Evolutionary conservation across 2,329 filamentous ascomycete genomes (phyloP).

Genomic region (Fusarium fujikuroi): DNA sequence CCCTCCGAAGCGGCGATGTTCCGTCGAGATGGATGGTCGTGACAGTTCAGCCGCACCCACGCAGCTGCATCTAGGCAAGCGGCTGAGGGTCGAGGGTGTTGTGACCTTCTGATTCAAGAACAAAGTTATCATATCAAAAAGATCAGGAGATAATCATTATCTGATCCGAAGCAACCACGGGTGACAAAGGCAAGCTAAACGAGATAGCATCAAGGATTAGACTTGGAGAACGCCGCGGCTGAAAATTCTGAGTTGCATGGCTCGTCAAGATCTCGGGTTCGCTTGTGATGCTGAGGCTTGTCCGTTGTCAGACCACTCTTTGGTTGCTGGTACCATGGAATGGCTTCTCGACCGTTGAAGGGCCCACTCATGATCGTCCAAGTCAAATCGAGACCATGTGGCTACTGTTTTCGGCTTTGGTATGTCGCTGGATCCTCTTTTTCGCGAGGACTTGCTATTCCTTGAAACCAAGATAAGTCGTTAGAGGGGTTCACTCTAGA

Average conservation of each 20-base stretch:
- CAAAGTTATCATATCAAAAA: slow-evolving; percentile 38
- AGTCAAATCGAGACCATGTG: slow-evolving; percentile 14
- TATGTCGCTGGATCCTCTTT: slow-evolving; percentile 36
- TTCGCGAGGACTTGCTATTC: neutral
- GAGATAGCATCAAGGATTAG: neutral
- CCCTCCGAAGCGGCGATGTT: neutral
- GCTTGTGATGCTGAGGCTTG: neutral
- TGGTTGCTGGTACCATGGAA: slow-evolving; percentile 9
- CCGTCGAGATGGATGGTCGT: slow-evolving; percentile 1
- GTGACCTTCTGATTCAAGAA: slow-evolving; percentile 11
- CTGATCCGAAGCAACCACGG: slow-evolving; percentile 17
- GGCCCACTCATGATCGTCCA: slow-evolving; percentile 20
- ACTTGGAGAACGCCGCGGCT: slow-evolving; percentile 3
- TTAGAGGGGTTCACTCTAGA: neutral
- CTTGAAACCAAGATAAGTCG: neutral
- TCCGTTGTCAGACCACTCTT: slow-evolving; percentile 17
- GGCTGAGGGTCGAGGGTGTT: neutral
- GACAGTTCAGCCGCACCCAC: slow-evolving; percentile 17
- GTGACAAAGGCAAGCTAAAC: neutral
- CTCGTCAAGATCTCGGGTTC: neutral
- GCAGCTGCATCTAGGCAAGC: neutral
- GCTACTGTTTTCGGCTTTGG: slow-evolving; percentile 34
- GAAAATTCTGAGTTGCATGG: neutral
- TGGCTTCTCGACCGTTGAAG: slow-evolving; percentile 36
- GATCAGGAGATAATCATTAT: slow-evolving; percentile 30